Conservation (phyloP, 495 filamentous ascomycete genomes). For the Cladorrhinum samala region DNA sequence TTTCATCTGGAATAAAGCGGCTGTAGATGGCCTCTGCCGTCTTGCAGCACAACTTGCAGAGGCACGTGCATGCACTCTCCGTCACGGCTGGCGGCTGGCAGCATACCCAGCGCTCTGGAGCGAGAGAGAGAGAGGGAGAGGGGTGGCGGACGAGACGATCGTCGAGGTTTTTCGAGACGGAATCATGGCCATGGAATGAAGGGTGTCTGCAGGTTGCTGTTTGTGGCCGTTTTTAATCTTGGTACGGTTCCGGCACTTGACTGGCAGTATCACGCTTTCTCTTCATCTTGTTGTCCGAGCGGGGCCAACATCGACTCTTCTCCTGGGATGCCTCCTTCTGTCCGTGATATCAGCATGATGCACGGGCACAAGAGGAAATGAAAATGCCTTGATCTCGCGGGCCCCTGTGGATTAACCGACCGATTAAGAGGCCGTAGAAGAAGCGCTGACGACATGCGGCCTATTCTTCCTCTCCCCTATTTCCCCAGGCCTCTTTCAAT, state of each 20-base stretch:
- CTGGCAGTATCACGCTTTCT: not conserved
- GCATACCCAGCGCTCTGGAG: not conserved
- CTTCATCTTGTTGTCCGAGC: not conserved
- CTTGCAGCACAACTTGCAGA: constrained; percentile 15
- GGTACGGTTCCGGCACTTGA: not conserved
- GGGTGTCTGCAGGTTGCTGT: not conserved
- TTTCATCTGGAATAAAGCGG: constrained; percentile 30
- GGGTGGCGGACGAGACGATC: too few species aligned
- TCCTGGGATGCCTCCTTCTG: constrained; percentile 4
- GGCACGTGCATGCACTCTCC: constrained; percentile 4
- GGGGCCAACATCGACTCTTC: too few species aligned
- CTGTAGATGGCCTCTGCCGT: constrained; percentile 23
- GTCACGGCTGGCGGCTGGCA: constrained; percentile 9
- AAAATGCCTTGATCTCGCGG: not conserved
- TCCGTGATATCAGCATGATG: not conserved
- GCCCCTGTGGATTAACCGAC: not conserved
- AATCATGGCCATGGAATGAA: not conserved
- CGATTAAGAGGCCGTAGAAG: not conserved
- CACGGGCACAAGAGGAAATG: not conserved
- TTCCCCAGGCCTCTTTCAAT: not conserved
- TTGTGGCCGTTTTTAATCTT: constrained; percentile 1
- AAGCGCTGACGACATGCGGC: not conserved
- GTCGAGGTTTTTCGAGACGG: not conserved
- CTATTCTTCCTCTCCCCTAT: not conserved
- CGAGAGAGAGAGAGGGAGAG: too few species aligned